phyloP scores from a whole-genome alignment of 345 rosid species.

The Arabis hirsuta region DNA sequence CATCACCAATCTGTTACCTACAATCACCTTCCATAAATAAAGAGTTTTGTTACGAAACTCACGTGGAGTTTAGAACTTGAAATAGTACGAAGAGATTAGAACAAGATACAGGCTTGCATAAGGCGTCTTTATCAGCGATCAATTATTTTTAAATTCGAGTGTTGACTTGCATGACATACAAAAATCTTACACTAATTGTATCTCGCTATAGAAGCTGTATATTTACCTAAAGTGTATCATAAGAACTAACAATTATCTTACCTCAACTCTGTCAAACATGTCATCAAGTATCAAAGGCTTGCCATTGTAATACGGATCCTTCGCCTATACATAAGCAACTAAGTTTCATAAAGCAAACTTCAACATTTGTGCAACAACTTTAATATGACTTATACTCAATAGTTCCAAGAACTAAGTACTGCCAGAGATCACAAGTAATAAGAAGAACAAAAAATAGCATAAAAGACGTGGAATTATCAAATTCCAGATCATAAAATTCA shows the following conservation, averaged over 20 bases:
- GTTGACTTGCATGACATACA: too few species aligned
- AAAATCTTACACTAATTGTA: too few species aligned
- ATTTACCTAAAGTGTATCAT: background rate
- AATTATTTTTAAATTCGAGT: too few species aligned
- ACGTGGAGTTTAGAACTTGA: too few species aligned
- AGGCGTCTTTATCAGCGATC: too few species aligned
- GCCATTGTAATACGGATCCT: conserved; percentile 87
- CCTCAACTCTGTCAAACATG: conserved; percentile 99
- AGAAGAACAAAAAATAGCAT: background rate
- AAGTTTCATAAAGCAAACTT: background rate
- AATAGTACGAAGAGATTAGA: too few species aligned
- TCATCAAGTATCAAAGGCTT: conserved; percentile 85
- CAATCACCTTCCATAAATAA: too few species aligned
- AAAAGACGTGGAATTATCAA: background rate
- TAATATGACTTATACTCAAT: background rate
- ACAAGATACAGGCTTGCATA: too few species aligned
- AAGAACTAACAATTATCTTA: conserved; percentile 32
- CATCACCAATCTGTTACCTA: too few species aligned
- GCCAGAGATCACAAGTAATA: background rate
- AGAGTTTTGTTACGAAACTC: too few species aligned
- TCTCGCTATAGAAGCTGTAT: background rate
- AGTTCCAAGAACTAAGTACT: background rate
- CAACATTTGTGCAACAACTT: background rate
- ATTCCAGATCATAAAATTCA: too few species aligned
- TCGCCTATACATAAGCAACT: conserved; percentile 53